Evolutionary conservation across 352 stramenopile species (phyloP), one percentile per base, ranked within the genome.

Genomic region (Phytophthora megakarya): DNA sequence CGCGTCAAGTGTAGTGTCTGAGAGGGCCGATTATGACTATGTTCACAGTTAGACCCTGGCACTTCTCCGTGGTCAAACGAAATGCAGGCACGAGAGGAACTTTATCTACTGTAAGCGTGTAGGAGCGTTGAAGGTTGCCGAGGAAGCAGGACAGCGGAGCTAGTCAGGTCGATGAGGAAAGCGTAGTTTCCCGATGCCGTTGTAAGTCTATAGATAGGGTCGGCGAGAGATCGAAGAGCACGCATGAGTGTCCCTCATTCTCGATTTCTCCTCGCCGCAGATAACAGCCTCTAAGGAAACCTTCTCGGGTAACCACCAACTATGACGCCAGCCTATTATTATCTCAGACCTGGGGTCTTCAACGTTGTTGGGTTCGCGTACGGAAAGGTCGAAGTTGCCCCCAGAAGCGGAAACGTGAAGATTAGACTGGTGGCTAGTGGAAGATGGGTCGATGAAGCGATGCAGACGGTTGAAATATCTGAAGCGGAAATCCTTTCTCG

Each of bases 251-350:
- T 32, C 5, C 26, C 9, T 46, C 37, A 47, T 43, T 30, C 46
- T 21, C 22, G 33, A 42, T 58, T 25, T 25, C n/a, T 35, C 37
- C 16, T 30, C 35, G 6, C 16, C 32, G 19, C 37, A 49, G 51
- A 37, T 50, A 49, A 49, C 5, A 58, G 21, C 25, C 35, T 39
- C 37, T n/a, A 7, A 58, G 25, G 37, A 1, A 19, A 23, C 15
- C 21, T 49, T 18, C 33, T 25, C n/a, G n/a, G 40, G 25, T 18
- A 21, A 13, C 23, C 5, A 13, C 37, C n/a, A 4, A 7, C 37
- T 1, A 46, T 32, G 26, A 52, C 53, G 42, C 7, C 28, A 13
- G 26, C 28, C 25, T 64, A 56, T 53, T 65, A 42, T 44, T 65
- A 59, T 18, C 39, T 59, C 5, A 26, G 28, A 1, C 39, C 47